Base-by-base conservation (phyloP, 805 yeast species). In the Ogataea pilisensis region DNA sequence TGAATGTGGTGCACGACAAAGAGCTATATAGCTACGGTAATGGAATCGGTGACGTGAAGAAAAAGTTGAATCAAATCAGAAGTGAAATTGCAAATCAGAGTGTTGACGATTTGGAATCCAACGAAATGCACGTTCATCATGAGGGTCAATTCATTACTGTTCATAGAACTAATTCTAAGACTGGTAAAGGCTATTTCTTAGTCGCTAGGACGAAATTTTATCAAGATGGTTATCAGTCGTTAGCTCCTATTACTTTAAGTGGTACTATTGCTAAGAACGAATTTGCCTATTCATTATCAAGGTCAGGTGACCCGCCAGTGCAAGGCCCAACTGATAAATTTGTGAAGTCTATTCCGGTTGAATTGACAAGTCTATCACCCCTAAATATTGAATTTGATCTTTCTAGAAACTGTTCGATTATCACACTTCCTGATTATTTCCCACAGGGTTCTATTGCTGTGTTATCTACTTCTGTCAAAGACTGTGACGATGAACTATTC, bases 381-480 rank as follows among this genome's bases (percentile, higher is more conserved):
- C 80, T 89, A 8, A 46, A 49, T 0, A 63, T 84, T 27, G 69
- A 66, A 4, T 67, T 55, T 37, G 68, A 75, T 43, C 71, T 66
- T 5, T 57, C 46, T 1, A 60, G 64, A 7, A 57, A 64, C 4
- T 72, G 73, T 28, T 67, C 90, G 3, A 66, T 69, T 4, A 78
- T 93, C 39, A 64, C 57, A 0, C 63, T 85, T 8, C 84, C 87
- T 18, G 75, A 68, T 0, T 46, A 69, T 35, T 90, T 91, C 64
- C 89, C 91, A 3, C 91, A 85, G 38, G 99, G 99, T 3, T 84
- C 96, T 2, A 87, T 93, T 51, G 87, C 95, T 0, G 82, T 93
- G 2, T 75, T 87, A 53, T 72, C 82, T 25, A 88, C 97, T 0
- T 70, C 69, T 43, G 79, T 84, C 41, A 74, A 79, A 7, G 75